Percentiles rank a stretch among this genome's conserved stretches.
Conservation (phyloP, 1,284 basidiomycete species). For the Fomitopsis palustris region DNA sequence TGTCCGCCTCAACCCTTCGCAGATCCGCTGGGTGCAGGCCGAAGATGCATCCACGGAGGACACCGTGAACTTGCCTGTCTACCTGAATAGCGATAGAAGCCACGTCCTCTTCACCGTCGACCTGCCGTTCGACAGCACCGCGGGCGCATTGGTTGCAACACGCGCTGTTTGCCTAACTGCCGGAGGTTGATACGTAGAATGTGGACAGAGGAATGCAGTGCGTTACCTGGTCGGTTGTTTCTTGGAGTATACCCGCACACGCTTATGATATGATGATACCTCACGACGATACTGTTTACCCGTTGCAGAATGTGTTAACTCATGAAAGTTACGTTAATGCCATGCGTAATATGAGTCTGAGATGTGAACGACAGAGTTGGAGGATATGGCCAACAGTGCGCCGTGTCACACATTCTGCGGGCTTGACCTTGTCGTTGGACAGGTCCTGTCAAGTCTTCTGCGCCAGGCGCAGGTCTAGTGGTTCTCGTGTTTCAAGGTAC, state of each 20-base stretch:
- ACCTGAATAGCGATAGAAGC: conserved; percentile 87
- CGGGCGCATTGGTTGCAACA: conserved; percentile 68
- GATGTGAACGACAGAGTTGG: no score
- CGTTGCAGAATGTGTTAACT: conserved; percentile 6
- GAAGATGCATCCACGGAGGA: conserved; percentile 40
- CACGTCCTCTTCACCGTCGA: conserved; percentile 87
- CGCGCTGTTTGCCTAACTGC: conserved; percentile 82
- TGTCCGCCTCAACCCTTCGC: conserved; percentile 72
- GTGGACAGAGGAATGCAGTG: conserved; percentile 3
- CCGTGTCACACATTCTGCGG: background rate
- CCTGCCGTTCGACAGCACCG: conserved; percentile 68
- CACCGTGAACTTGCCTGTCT: conserved; percentile 83
- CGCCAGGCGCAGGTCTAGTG: conserved; percentile 4
- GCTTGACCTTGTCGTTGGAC: conserved; percentile 1
- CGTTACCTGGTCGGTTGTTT: conserved; percentile 6
- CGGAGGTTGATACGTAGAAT: conserved; percentile 20
- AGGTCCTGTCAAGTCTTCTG: conserved; percentile 1
- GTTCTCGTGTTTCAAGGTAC: background rate
- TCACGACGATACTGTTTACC: conserved; percentile 9
- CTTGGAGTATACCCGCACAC: conserved; percentile 15
- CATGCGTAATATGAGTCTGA: no score
- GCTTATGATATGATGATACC: conserved; percentile 13
- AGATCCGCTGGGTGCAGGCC: conserved; percentile 80
- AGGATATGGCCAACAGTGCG: background rate
- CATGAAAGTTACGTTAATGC: conserved; percentile 15